A percentile compares a stretch with the other conserved stretches of the same genome.
phyloP scores from a whole-genome alignment of 768 basidiomycete genomes.

The Holtermanniella nyarrowii region DNA sequence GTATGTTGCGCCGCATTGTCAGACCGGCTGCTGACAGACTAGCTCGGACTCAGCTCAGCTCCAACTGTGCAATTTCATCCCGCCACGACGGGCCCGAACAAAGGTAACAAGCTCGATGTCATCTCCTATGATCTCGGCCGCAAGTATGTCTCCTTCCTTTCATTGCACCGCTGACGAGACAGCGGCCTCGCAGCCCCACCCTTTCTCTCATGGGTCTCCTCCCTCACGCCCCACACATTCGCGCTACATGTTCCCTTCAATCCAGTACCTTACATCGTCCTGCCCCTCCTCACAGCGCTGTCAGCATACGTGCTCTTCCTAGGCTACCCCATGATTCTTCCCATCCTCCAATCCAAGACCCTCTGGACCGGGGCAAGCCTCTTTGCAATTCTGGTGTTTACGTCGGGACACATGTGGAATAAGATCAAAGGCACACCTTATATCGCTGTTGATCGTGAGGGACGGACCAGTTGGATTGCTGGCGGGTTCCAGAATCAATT shows the following conservation, averaged over 20 bases:
- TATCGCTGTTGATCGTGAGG: slow-evolving; percentile 46
- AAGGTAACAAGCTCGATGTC: slow-evolving; percentile 50
- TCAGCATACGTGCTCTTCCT: slow-evolving; percentile 45
- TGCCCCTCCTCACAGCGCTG: slow-evolving; percentile 45
- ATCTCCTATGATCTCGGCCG: slow-evolving; percentile 52
- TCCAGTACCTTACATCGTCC: slow-evolving; percentile 45
- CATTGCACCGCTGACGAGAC: slow-evolving; percentile 4
- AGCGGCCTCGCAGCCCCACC: slow-evolving; percentile 76
- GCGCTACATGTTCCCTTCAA: slow-evolving; percentile 61
- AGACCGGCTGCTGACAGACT: slow-evolving; percentile 2
- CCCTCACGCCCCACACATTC: slow-evolving; percentile 65
- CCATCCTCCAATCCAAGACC: slow-evolving; percentile 28
- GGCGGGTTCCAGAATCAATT: slow-evolving; percentile 79
- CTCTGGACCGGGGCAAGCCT: slow-evolving; percentile 47
- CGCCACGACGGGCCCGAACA: slow-evolving; percentile 59
- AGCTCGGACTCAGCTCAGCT: slow-evolving; percentile 76
- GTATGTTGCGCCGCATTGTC: slow-evolving; percentile 42
- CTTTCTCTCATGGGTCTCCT: slow-evolving; percentile 64
- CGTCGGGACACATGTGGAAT: slow-evolving; percentile 91
- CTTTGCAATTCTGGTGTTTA: slow-evolving; percentile 67
- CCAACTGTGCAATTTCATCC: slow-evolving; percentile 72
- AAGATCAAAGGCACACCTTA: slow-evolving; percentile 75
- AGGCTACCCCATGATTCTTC: slow-evolving; percentile 27
- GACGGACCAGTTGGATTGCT: slow-evolving; percentile 65
- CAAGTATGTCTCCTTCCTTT: slow-evolving; percentile 20